Conservation (phyloP, 2,329 filamentous ascomycete genomes). For the Arthrobotrys entomopaga region DNA sequence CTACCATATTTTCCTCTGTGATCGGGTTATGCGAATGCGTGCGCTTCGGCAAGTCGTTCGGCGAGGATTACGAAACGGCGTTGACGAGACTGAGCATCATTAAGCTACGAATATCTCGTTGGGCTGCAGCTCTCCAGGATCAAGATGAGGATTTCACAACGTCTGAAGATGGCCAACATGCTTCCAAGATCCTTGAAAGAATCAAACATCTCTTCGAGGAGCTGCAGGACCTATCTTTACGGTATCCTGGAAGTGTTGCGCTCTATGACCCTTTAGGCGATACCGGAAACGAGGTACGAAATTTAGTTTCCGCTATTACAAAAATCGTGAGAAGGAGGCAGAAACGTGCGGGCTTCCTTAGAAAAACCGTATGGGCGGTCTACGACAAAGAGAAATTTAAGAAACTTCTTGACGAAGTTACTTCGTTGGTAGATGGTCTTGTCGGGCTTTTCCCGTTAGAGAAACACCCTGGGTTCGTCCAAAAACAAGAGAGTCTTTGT, state of each 20-base stretch:
- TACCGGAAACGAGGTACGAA: slow-evolving; percentile 3
- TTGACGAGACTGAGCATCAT: slow-evolving; percentile 23
- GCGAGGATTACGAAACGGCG: slow-evolving; percentile 24
- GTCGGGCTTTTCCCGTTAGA: slow-evolving; percentile 13
- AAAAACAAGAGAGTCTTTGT: slow-evolving; percentile 12
- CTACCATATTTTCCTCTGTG: slow-evolving; percentile 20
- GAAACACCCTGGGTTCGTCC: neutral
- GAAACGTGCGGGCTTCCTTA: slow-evolving; percentile 3
- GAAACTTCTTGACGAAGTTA: slow-evolving; percentile 18
- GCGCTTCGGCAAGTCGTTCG: slow-evolving; percentile 22
- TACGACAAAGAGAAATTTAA: slow-evolving; percentile 27
- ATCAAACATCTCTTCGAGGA: slow-evolving; percentile 21
- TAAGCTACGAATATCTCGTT: slow-evolving; percentile 20
- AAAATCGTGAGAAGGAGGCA: slow-evolving; percentile 12
- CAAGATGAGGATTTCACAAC: slow-evolving; percentile 5
- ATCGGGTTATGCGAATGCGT: slow-evolving; percentile 23
- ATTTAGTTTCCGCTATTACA: slow-evolving; percentile 2
- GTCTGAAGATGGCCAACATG: slow-evolving; percentile 8
- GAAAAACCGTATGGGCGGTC: slow-evolving; percentile 25
- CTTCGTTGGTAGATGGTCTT: slow-evolving; percentile 18
- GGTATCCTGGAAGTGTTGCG: slow-evolving; percentile 12
- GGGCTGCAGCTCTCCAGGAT: slow-evolving; percentile 19
- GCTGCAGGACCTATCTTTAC: slow-evolving; percentile 8
- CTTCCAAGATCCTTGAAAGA: slow-evolving; percentile 14
- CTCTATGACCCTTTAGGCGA: slow-evolving; percentile 15